A percentile compares a stretch with the other conserved stretches of the same genome.
Conservation (phyloP, 768 basidiomycete genomes). For the Obba rivulosa region DNA sequence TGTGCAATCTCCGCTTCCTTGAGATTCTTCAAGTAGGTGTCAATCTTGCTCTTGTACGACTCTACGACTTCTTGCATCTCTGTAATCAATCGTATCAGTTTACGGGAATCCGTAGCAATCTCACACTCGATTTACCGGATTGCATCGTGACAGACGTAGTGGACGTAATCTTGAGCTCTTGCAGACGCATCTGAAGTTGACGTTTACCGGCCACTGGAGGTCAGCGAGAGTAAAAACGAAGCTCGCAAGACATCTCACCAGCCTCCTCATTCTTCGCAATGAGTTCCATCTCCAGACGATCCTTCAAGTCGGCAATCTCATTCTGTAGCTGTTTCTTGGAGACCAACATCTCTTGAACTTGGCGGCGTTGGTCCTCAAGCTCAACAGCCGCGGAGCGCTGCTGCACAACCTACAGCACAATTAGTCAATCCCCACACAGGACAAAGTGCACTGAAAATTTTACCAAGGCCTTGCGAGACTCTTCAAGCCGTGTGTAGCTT, state of each 20-base stretch:
- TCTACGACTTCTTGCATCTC: constrained; percentile 48
- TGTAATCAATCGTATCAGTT: too few species aligned
- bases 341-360: constrained; percentile 52
- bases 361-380: constrained; percentile 57
- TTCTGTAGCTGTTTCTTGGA: constrained; percentile 53
- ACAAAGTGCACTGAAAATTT: constrained; percentile 16
- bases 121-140: constrained; percentile 36
- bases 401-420: constrained; percentile 47
- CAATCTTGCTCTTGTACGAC: constrained; percentile 59
- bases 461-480: constrained; percentile 66
- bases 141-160: constrained; percentile 56
- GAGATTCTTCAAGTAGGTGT: constrained; percentile 50
- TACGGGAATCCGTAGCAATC: not conserved
- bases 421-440: not conserved
- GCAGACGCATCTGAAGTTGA: constrained; percentile 51
- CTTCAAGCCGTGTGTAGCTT: constrained; percentile 59
- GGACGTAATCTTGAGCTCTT: constrained; percentile 57
- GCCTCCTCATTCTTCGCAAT: constrained; percentile 52
- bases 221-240: not conserved
- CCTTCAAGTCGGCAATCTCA: constrained; percentile 47
- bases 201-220: constrained; percentile 47
- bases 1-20: constrained; percentile 66
- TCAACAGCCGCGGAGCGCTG: constrained; percentile 61
- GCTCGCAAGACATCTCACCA: constrained; percentile 34
- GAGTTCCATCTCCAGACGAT: constrained; percentile 48